Base-by-base conservation (phyloP, 768 basidiomycete species). In the Pholiota conissans region DNA sequence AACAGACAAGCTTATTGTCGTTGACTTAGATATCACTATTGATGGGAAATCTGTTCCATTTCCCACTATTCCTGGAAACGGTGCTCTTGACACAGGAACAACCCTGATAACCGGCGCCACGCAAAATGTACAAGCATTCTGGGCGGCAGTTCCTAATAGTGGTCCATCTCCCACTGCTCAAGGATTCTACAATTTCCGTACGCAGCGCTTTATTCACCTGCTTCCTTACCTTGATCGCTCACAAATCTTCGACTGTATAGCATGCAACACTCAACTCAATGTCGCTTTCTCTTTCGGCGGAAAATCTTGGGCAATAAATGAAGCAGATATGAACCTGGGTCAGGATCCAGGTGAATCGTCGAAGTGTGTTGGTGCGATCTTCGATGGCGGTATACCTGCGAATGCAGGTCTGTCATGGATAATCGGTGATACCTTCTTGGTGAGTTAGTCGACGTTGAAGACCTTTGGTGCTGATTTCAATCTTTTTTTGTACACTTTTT, bases 61-160 rank as follows among this genome's bases (percentile, higher is more conserved):
- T 13, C 52, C 80, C 1, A 69, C 75, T 3, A 79, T 77, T 24
- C 48, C 69, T 0, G 72, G 83, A 0, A 68, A 85, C 9, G 79
- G 87, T 13, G 93, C 93, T 10, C 95, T 98, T 55, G 95, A 98
- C 66, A 95, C 93, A 0, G 95, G 94, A 11, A 96, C 95, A 0
- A 95, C 93, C 1, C 80, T 97, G 52, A 89, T 98, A 53, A 93
- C 90, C 24, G 95, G 86, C 0, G 93, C 95, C 0, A 70, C 83
- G 0, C 66, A 60, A 0, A 79, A 84, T 28, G 84, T 90, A 4
- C 51, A 68, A 20, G 69, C 76, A 24, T 22, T 98, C 51, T 98
- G 85, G 77, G 68, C 66, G 1, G 78, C 83, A 5, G 84, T 98
- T 29, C 78, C 83, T 9, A 83, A 83, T 20, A 73, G 89, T 1